These are phyloP conservation scores for Pisolithus marmoratus DNA, from an alignment of 768 basidiomycete genomes.

Conservation along the genomic window DNA sequence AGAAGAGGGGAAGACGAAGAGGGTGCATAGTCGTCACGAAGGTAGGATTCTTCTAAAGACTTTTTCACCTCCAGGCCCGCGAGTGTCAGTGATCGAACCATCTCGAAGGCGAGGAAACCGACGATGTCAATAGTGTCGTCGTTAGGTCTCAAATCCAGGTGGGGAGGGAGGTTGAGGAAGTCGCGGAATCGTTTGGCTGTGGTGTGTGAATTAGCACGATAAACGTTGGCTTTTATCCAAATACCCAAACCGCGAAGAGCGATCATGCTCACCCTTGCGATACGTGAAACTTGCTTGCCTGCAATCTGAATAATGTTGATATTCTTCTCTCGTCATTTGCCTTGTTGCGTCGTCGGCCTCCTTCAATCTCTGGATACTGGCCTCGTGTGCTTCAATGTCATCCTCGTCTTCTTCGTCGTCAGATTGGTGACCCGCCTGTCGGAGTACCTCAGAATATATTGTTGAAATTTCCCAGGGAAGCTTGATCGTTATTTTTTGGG, in stretches of 20 bases:
- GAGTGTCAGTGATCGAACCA: constrained; percentile 89
- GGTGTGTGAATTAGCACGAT: too few species aligned
- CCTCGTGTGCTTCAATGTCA: constrained; percentile 92
- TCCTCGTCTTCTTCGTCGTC: constrained; percentile 96
- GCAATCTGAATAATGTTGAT: constrained; percentile 95
- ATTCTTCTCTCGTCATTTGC: constrained; percentile 95
- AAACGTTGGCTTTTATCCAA: background rate
- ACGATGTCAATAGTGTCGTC: constrained; percentile 96
- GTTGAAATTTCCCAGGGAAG: constrained; percentile 94
- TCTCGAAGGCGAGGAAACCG: constrained; percentile 95
- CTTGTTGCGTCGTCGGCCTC: constrained; percentile 94
- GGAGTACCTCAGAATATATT: constrained; percentile 83
- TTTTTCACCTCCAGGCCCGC: constrained; percentile 83
- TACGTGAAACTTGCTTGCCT: constrained; percentile 96
- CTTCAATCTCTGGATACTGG: constrained; percentile 85
- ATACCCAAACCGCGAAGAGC: background rate
- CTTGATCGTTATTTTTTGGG: constrained; percentile 91
- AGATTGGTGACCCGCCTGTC: constrained; percentile 70
- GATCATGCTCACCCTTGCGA: constrained; percentile 66
- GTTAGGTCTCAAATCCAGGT: constrained; percentile 83
- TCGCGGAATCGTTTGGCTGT: constrained; percentile 92
- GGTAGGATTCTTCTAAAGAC: constrained; percentile 64
- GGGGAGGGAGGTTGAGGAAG: constrained; percentile 83
- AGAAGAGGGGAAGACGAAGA: constrained; percentile 46
- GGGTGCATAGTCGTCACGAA: constrained; percentile 55